Conservation (phyloP, 495 filamentous ascomycete species). For the Oleoguttula mirabilis region DNA sequence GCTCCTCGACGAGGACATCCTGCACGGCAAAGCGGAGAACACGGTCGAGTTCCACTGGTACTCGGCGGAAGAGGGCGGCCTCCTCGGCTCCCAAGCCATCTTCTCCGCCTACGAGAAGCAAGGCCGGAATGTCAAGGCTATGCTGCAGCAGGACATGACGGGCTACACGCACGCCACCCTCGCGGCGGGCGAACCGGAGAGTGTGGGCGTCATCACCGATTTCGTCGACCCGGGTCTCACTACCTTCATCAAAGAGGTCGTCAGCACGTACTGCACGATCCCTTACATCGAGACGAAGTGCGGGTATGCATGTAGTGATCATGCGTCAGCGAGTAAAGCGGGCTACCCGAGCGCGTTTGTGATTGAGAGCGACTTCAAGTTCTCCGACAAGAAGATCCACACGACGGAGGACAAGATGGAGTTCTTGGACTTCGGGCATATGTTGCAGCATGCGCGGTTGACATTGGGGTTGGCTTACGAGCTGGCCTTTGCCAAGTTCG, state of each 20-base stretch:
- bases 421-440: constrained; percentile 88
- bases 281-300: constrained; percentile 86
- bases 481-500: constrained; percentile 55
- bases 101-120: constrained; percentile 72
- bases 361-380: constrained; percentile 78
- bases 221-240: constrained; percentile 76
- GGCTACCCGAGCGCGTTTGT: constrained; percentile 94
- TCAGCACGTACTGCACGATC: constrained; percentile 81
- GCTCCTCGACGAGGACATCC: constrained; percentile 38
- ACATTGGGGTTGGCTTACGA: constrained; percentile 85
- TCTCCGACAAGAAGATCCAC: constrained; percentile 82
- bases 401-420: constrained; percentile 78
- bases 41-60: constrained; percentile 97
- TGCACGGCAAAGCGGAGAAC: constrained; percentile 50
- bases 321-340: constrained; percentile 90
- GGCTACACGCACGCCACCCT: constrained; percentile 76
- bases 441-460: constrained; percentile 92
- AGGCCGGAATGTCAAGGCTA: constrained; percentile 73
- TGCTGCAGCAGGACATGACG: constrained; percentile 99
- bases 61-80: constrained; percentile 79
- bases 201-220: constrained; percentile 87
- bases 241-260: constrained; percentile 80
- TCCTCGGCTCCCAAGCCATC: constrained; percentile 66
- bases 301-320: constrained; percentile 94
- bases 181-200: constrained; percentile 70